A percentile compares a stretch with the other conserved stretches of the same genome.
phyloP scores from a whole-genome alignment of 1,139 yeast species.

The Lizanozyma gosingica region DNA sequence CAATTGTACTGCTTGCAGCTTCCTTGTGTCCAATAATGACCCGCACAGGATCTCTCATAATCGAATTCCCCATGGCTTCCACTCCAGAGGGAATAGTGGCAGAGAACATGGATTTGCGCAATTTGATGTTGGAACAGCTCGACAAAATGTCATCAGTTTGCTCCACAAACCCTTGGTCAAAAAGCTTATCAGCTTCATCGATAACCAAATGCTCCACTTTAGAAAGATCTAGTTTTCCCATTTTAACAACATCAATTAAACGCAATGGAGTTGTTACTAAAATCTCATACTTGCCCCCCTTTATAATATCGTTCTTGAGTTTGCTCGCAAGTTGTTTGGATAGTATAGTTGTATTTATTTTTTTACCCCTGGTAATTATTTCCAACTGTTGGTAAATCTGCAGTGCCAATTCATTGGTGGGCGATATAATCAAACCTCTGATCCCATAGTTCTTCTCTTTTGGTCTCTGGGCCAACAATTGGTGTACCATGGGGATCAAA shows the following conservation, averaged over 20 bases:
- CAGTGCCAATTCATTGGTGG: conserved; percentile 84
- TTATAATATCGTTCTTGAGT: conserved; percentile 47
- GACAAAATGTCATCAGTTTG: conserved; percentile 84
- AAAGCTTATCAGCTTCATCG: conserved; percentile 94
- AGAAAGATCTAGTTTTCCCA: conserved; percentile 49
- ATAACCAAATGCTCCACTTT: conserved; percentile 67
- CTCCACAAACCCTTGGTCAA: conserved; percentile 83
- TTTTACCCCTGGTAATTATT: conserved; percentile 45
- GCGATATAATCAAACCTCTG: conserved; percentile 76
- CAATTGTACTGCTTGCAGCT: conserved; percentile 79
- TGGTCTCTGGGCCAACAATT: conserved; percentile 17
- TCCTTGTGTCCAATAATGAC: conserved; percentile 90
- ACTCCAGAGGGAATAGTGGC: conserved; percentile 95
- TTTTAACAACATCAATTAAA: conserved; percentile 67
- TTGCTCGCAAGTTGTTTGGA: conserved; percentile 72
- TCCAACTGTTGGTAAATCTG: conserved; percentile 73
- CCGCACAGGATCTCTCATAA: conserved; percentile 80
- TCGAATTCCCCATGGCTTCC: conserved; percentile 77
- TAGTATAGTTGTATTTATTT: conserved; percentile 56
- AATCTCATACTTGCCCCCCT: conserved; percentile 63
- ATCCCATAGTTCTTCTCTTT: conserved; percentile 35
- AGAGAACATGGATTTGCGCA: conserved; percentile 75
- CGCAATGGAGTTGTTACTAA: conserved; percentile 84
- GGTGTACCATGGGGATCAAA: conserved; percentile 71
- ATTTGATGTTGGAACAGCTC: conserved; percentile 45